A percentile compares a stretch with the other conserved stretches of the same genome.
phyloP scores from a whole-genome alignment of 192 early-diverging fungal genomes.

The Glomus cerebriforme region DNA sequence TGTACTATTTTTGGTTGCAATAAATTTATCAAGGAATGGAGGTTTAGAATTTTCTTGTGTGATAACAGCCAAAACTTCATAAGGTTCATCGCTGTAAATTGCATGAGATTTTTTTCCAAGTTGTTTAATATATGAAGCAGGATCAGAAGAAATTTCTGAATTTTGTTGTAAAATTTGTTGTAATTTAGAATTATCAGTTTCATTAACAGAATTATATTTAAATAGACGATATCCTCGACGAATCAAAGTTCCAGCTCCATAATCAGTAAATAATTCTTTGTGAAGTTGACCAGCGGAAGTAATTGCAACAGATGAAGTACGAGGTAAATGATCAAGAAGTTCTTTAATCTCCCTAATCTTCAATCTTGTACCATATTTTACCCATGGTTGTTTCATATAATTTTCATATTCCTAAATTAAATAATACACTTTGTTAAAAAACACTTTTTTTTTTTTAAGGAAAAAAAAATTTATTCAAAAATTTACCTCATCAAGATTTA shows the following conservation, averaged over 20 bases:
- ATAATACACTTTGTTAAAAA: not conserved
- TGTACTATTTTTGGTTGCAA: constrained; percentile 79
- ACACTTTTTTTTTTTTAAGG: too few relatives aligned
- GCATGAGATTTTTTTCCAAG: constrained; percentile 63
- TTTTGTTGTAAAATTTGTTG: constrained; percentile 79
- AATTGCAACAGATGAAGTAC: constrained; percentile 98
- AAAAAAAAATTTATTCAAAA: not conserved
- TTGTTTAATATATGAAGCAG: constrained; percentile 70
- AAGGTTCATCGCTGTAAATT: constrained; percentile 93
- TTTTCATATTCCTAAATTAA: constrained; percentile 86
- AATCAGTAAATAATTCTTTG: constrained; percentile 99
- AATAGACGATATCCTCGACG: constrained; percentile 93
- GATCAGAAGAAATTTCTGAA: constrained; percentile 65
- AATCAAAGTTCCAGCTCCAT: constrained; percentile 96
- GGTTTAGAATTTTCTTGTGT: constrained; percentile 46
- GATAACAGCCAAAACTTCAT: constrained; percentile 90
- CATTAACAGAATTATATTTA: constrained; percentile 63
- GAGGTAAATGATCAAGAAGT: constrained; percentile 91
- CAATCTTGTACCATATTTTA: constrained; percentile 95
- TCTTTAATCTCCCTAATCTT: constrained; percentile 98
- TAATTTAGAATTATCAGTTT: constrained; percentile 80
- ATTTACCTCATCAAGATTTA: constrained; percentile 93
- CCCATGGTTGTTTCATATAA: constrained; percentile 94
- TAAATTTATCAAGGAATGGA: constrained; percentile 87
- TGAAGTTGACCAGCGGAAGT: constrained; percentile 98